Evolutionary conservation across 2,329 filamentous ascomycete genomes (phyloP), one percentile per base, ranked within the genome.

Genomic region (Talaromyces sp.): DNA sequence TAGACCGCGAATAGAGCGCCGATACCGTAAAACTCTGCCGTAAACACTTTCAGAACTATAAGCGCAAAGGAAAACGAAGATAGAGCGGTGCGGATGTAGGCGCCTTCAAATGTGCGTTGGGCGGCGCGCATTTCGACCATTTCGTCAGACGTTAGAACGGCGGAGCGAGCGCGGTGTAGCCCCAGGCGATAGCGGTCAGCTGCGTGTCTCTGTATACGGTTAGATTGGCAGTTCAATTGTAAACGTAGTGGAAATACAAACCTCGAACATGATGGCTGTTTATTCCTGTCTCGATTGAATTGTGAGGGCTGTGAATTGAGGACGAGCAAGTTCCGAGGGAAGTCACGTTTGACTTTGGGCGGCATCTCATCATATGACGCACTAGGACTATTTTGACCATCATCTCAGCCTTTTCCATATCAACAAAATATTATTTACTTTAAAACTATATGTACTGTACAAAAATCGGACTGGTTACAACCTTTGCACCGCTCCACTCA

Each of bases 1-100:
- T 98, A 98, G 58, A 92, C 89, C 51, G 95, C 93, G 76, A 97
- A 97, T 36, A 99, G 84, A 6, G 95, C 95, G n/a, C 95, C 95
- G 68, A 97, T 97, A 70, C 90, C 88, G 80, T 98, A 98, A 82
- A 99, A 98, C 75, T 98, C 95, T 61, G 89, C 86, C 8, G 93
- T 97, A 81, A 99, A 98, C 78, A 99, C 96, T 81, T 96, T 97
- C 70, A 97, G 87, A 61, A 99, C 91, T 68, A 99, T 89, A 59
- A 99, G 88, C 22, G 94, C 89, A 78, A 99, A 98, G 65, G 91
- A 94, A 82, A 98, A 98, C 74, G 98, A 93, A 2, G 91, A 92
- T 22, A 99, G 87, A 2, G 94, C 93, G 0, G 95, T 99, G 67
- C 95, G 91, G 74, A 97, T 90, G 79, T 98, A 99, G 25, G 95